phyloP scores from a whole-genome alignment of 352 stramenopile species.

The Phytophthora sp. region DNA sequence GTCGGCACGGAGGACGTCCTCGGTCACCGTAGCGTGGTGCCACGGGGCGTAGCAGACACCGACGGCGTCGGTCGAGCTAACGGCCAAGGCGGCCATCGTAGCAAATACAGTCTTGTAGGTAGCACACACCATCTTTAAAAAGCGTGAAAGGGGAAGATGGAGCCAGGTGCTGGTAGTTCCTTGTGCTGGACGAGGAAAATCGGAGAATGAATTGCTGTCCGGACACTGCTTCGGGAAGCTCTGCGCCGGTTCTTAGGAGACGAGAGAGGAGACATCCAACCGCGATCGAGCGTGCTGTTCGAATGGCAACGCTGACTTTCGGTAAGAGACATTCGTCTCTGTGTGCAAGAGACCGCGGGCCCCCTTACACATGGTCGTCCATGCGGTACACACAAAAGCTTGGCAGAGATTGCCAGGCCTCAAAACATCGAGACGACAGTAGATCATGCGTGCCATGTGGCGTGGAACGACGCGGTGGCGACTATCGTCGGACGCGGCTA shows the following conservation, averaged over 20 bases:
- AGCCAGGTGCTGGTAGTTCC: slow-evolving; percentile 23
- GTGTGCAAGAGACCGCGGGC: slow-evolving; percentile 24
- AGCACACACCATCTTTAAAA: slow-evolving; percentile 44
- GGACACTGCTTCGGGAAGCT: slow-evolving; percentile 1
- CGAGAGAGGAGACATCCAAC: slow-evolving; percentile 9
- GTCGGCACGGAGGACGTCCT: slow-evolving; percentile 41
- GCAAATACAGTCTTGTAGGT: slow-evolving; percentile 47
- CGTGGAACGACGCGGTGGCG: slow-evolving; percentile 22
- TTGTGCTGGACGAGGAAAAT: slow-evolving; percentile 42
- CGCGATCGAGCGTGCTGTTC: slow-evolving; percentile 26
- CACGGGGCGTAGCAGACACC: slow-evolving; percentile 73
- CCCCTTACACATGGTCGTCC: slow-evolving; percentile 26
- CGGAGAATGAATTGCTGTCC: slow-evolving; percentile 26
- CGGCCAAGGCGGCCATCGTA: slow-evolving; percentile 33
- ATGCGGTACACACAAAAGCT: slow-evolving; percentile 29
- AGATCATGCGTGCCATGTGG: slow-evolving; percentile 23
- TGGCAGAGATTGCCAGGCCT: slow-evolving; percentile 30
- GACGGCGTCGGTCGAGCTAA: slow-evolving; percentile 19
- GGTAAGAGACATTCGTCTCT: slow-evolving; percentile 34
- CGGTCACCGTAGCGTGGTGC: slow-evolving; percentile 47
- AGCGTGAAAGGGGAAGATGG: not conserved
- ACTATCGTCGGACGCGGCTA: slow-evolving; percentile 13
- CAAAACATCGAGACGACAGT: slow-evolving; percentile 22
- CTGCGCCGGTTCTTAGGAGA: slow-evolving; percentile 17
- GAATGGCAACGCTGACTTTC: slow-evolving; percentile 27